Evolutionary conservation across 768 basidiomycete species (phyloP), one percentile per base, ranked within the genome.

Genomic region (Suillus cothurnatus): DNA sequence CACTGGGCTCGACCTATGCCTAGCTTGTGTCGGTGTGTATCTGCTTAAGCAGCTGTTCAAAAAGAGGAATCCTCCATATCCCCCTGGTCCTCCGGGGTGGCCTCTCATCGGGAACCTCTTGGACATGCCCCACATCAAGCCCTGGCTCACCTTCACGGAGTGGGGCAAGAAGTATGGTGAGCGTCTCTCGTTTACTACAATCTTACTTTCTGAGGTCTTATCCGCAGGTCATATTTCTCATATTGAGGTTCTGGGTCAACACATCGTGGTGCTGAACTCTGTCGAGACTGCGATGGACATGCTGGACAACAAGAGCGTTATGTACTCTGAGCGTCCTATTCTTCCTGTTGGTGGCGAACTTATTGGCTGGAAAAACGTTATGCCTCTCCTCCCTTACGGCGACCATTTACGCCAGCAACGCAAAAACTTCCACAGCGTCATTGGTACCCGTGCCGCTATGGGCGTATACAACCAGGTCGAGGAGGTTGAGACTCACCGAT

Each of bases 271-370:
- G 56, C 65, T 90, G 34, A 88, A 87, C 70, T 84, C 82, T 15
- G 78, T 79, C 36, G 79, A 81, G 70, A 70, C 78, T 28, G 86
- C 86, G n/a, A 52, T 78, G 66, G 86, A 88, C 58, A 81, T 90
- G 77, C 78, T 90, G 60, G 87, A 90, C 74, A 88, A 87, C 75
- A 88, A 88, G 70, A 87, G 86, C 66, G 78, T 84, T 38, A 81
- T 85, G 39, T 90, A 89, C 72, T 89, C 88, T 32, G 89, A 90
- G 68, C 84, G 89, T 26, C 88, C 89, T 0, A 72, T 76, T 12
- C 65, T 82, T 28, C 76, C 80, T 2, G 80, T 81, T 78, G 77
- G 76, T 62, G 76, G 74, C 43, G 75, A 77, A 55, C 71, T 78
- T 9, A 68, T 75, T 31, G 78, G 74, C 28, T 75, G 73, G 73